phyloP scores from a whole-genome alignment of 768 basidiomycete genomes.

The Auriculariales sp. region DNA sequence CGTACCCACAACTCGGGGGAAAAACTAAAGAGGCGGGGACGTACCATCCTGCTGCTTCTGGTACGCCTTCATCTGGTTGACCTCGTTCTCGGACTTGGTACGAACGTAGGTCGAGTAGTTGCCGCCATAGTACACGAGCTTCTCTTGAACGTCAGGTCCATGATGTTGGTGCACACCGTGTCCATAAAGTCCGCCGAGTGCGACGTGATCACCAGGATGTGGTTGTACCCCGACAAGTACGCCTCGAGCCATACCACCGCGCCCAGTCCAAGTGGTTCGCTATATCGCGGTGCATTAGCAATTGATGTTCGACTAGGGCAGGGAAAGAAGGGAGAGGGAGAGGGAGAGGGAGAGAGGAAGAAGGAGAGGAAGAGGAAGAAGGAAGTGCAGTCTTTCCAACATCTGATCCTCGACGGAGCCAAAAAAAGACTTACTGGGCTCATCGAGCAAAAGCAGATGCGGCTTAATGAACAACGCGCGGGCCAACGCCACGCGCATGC shows the following conservation, averaged over 20 bases:
- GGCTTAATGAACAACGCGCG: constrained; percentile 94
- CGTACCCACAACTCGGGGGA: constrained; percentile 6
- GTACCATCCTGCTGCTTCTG: constrained; percentile 93
- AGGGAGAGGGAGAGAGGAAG: background rate
- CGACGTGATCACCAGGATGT: constrained; percentile 85
- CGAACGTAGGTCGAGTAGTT: constrained; percentile 97
- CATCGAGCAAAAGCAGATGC: constrained; percentile 86
- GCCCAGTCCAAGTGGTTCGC: constrained; percentile 91
- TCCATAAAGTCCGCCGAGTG: constrained; percentile 99
- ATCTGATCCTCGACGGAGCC: too few species aligned
- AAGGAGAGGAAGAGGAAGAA: too few species aligned
- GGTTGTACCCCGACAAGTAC: constrained; percentile 94
- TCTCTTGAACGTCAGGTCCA: constrained; percentile 88
- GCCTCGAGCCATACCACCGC: constrained; percentile 99
- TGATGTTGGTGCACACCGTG: constrained; percentile 91
- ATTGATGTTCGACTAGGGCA: background rate
- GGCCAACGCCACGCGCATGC: constrained; percentile 96
- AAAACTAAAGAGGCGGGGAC: constrained; percentile 11
- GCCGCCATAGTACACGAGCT: constrained; percentile 84
- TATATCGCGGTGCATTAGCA: constrained; percentile 17
- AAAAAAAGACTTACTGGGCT: constrained; percentile 24
- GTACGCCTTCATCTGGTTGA: constrained; percentile 99
- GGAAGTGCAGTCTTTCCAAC: constrained; percentile 50
- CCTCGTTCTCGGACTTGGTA: constrained; percentile 93
- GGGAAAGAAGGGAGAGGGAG: background rate